Base-by-base conservation (phyloP, 2,329 filamentous ascomycete genomes). In the Sarocladium strictum region DNA sequence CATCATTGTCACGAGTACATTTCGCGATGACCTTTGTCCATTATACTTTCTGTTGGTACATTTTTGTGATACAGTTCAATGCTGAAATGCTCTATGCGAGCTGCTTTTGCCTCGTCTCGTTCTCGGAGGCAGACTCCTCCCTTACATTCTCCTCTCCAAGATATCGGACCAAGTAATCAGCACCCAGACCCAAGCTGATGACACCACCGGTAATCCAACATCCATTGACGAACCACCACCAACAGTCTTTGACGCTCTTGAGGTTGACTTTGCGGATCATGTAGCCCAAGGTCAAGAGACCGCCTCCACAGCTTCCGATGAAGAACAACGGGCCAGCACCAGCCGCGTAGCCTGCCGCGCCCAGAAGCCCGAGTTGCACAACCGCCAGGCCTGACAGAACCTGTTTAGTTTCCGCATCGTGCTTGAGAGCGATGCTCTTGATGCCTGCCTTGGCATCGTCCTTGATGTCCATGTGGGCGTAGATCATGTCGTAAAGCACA, bases 401-500 rank as follows among this genome's bases (percentile, higher is more conserved):
- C 53, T 83, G 73, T 69, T 94, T 95, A 1, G 89, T 92, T 58
- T 91, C 79, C 4, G 80, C 77, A 58, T 89, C 86, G 61, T 95
- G 89, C 66, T 87, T 86, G 37, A 95, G 74, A 1, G 88, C 90
- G 61, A 95, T 94, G 64, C 86, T 90, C 75, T 93, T 95, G 72
- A 96, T 94, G 9, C 90, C 91, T 0, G 86, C 90, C 68, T 90
- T 91, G 58, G 78, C 84, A 65, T 96, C 90, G 62, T 96, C 90
- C 64, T 86, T 86, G 67, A 93, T 87, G 63, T 96, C 90, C 85
- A 94, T 93, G 67, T 95, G 90, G 14, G 90, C 90, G 68, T 96
- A 96, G 29, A 96, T 90, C 83, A 94, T 95, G 67, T 96, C 90
- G 68, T 95, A 96, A 37, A 95, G 72, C 24, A 95, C 79, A 0